phyloP scores from a whole-genome alignment of 1,284 basidiomycete species.

The Athelia psychrophila region DNA sequence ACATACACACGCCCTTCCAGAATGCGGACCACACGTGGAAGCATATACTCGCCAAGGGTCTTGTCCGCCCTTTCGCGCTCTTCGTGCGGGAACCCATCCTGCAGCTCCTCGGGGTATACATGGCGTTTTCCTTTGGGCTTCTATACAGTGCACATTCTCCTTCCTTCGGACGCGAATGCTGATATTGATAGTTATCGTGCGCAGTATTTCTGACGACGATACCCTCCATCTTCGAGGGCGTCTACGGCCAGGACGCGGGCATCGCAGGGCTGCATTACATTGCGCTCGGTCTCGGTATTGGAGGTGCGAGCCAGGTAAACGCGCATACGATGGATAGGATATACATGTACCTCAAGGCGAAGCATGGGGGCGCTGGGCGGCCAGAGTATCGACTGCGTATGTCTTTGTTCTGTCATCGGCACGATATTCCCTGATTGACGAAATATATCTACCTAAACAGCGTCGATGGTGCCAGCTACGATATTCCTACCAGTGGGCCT shows the following conservation, averaged over 20 bases:
- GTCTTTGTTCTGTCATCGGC: no score
- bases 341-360: conserved; percentile 39
- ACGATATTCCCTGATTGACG: no score
- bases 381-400: conserved; percentile 42
- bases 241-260: conserved; percentile 47
- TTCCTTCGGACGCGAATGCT: neutral
- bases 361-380: conserved; percentile 40
- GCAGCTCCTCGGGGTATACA: conserved; percentile 42
- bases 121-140: conserved; percentile 41
- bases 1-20: conserved; percentile 45
- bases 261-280: conserved; percentile 56
- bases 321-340: conserved; percentile 45
- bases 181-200: conserved; percentile 10
- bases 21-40: conserved; percentile 38
- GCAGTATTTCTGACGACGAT: conserved; percentile 65
- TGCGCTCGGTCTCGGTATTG: conserved; percentile 46
- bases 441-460: no score
- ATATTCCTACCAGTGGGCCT: conserved; percentile 41
- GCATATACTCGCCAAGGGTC: conserved; percentile 28
- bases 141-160: neutral
- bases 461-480: conserved; percentile 40
- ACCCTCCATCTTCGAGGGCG: conserved; percentile 52
- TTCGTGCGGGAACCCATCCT: conserved; percentile 47
- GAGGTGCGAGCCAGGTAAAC: conserved; percentile 43
- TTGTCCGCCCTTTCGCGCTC: conserved; percentile 47